Base-by-base conservation (phyloP, 352 stramenopile species). In the Thraustotheca clavata region DNA sequence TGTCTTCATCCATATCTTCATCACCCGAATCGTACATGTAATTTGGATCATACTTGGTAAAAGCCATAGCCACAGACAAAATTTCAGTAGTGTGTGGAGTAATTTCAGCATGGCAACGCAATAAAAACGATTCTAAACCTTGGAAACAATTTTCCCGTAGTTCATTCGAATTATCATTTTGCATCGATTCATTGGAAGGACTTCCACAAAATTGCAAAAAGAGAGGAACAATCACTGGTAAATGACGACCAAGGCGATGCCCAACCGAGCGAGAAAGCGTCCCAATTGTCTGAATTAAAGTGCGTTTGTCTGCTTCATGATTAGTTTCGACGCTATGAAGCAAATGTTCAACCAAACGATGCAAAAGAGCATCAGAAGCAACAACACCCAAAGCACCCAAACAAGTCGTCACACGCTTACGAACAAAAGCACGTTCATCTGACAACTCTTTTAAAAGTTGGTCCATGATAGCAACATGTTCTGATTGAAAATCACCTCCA, bases 21-120 rank as follows among this genome's bases (percentile, higher is more conserved):
- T 89, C 90, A 67, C 94, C 87, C 59, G 96, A 88, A 22, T 90
- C 94, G 62, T 99, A 99, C 68, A 92, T 96, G 78, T 99, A 99
- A 74, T 99, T 99, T 0, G 96, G 96, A 69, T 99, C 96, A 73
- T 98, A 99, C 65, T 88, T 95, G 77, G 98, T 97, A 69, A 98
- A 99, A 22, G 83, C 78, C 62, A 96, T 83, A 16, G 85, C 78
- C 9, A 95, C 77, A 46, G 88, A 76, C 49, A 98, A 73, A 61
- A 99, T 98, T 29, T 76, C 73, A 43, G 91, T 76, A 57, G 99
- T 81, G 71, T 99, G 93, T n/a, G 88, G 86, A 48, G 95, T 86
- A 60, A 99, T 96, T 72, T 98, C 95, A 35, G 83, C 86, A 46
- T 98, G 95, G 83, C 96, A 99, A 38, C 95, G 85, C 60, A 96